Conservation (phyloP, 495 filamentous ascomycete genomes). For the Penicillium tannophilum region DNA sequence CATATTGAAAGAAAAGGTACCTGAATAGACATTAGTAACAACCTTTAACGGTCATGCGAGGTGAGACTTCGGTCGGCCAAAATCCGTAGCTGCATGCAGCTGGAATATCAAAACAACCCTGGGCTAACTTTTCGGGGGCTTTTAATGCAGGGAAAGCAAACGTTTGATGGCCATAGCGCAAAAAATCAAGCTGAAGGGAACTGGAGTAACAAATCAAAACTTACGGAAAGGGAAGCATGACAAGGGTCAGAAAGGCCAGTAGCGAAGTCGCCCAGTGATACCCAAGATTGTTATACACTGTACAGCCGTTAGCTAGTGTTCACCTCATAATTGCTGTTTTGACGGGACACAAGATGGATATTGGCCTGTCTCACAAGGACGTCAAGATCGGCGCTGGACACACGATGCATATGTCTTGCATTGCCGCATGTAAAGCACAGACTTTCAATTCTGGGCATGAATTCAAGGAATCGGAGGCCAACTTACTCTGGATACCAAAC, state of each 20-base stretch:
- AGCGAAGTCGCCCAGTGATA: conserved; percentile 74
- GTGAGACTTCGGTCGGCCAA: neutral
- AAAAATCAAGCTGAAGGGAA: neutral
- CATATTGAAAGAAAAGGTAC: conserved; percentile 67
- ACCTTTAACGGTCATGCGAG: neutral
- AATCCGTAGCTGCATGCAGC: conserved; percentile 11
- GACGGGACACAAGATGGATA: neutral
- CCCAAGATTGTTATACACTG: conserved; percentile 67
- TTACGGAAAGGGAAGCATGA: conserved; percentile 70
- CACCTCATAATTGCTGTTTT: conserved; percentile 9
- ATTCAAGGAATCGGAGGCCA: conserved; percentile 1
- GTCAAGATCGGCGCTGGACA: conserved; percentile 10
- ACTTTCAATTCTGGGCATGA: conserved; percentile 5
- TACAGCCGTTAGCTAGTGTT: conserved; percentile 33
- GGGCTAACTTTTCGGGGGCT: conserved; percentile 3
- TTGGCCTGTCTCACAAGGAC: neutral
- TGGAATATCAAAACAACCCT: conserved; percentile 4
- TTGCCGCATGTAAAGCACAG: conserved; percentile 21
- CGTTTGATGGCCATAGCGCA: conserved; percentile 18
- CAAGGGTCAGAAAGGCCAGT: conserved; percentile 68
- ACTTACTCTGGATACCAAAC: conserved; percentile 70
- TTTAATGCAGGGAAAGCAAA: conserved; percentile 21
- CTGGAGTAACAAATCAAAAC: conserved; percentile 22
- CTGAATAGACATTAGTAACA: conserved; percentile 27
- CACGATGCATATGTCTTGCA: conserved; percentile 14